A percentile compares a stretch with the other conserved stretches of the same genome.
These are phyloP conservation scores for Didymella pomorum DNA, from an alignment of 2,329 filamentous ascomycete species.

Conservation along the genomic window DNA sequence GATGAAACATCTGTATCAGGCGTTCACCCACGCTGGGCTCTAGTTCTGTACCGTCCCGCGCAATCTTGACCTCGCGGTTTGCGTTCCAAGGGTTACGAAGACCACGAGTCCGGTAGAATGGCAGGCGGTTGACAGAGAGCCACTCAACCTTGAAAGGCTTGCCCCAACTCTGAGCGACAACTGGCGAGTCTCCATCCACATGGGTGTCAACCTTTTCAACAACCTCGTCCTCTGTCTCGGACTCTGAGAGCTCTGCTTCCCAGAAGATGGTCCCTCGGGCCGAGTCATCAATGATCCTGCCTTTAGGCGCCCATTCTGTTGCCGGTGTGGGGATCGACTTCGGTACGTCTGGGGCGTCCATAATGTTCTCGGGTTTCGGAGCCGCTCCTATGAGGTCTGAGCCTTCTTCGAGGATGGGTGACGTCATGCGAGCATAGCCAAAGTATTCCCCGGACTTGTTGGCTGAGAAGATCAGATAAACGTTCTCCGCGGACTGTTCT, in stretches of 20 bases:
- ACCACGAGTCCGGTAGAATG: conserved; percentile 88
- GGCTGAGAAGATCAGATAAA: conserved; percentile 93
- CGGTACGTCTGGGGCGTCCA: conserved; percentile 70
- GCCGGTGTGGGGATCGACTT: conserved; percentile 82
- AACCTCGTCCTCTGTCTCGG: conserved; percentile 59
- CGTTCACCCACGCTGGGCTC: conserved; percentile 81
- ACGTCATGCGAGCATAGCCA: conserved; percentile 90
- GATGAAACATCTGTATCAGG: conserved; percentile 78
- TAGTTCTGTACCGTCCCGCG: conserved; percentile 90
- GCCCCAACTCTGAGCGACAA: conserved; percentile 73
- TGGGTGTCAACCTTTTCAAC: conserved; percentile 43
- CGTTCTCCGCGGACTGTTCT: conserved; percentile 75
- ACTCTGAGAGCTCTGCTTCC: conserved; percentile 76
- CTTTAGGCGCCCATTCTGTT: conserved; percentile 79
- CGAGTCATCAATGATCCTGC: conserved; percentile 90
- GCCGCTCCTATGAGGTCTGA: conserved; percentile 56
- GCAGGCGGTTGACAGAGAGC: conserved; percentile 82
- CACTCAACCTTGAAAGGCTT: conserved; percentile 92
- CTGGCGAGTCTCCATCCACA: conserved; percentile 52
- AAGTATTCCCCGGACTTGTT: conserved; percentile 99
- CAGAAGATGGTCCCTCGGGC: conserved; percentile 96
- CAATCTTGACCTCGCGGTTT: conserved; percentile 95
- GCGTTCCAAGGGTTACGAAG: conserved; percentile 94
- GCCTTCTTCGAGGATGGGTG: conserved; percentile 80
- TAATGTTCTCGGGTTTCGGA: conserved; percentile 65